Percentiles rank a stretch among this genome's conserved stretches.
These are phyloP conservation scores for Aspergillus affinis DNA, from an alignment of 495 filamentous ascomycete genomes.

Conservation along the genomic window DNA sequence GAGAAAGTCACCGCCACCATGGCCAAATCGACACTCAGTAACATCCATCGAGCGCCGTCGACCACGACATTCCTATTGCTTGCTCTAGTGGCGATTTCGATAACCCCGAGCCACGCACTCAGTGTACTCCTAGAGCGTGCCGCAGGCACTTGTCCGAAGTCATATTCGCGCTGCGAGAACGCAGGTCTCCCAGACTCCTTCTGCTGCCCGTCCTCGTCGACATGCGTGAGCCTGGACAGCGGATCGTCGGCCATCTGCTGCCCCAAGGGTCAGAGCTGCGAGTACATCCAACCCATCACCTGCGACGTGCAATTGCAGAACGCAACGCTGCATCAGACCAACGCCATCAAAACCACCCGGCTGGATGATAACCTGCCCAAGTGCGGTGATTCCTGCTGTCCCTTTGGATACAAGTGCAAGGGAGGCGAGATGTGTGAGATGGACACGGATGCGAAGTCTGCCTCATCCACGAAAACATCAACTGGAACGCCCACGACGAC, in stretches of 20 bases:
- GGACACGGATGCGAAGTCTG: constrained; percentile 37
- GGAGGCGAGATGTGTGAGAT: constrained; percentile 40
- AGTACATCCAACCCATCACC: constrained; percentile 63
- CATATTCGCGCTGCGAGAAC: constrained; percentile 52
- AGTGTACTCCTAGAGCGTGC: constrained; percentile 32
- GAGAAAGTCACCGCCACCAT: constrained; percentile 14
- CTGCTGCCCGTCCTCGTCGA: constrained; percentile 66
- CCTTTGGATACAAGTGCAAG: constrained; percentile 73
- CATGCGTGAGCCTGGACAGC: constrained; percentile 64
- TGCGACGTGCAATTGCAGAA: constrained; percentile 72
- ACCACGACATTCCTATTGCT: constrained; percentile 27
- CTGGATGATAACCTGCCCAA: constrained; percentile 52
- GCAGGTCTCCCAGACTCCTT: constrained; percentile 64
- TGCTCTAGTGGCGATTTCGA: constrained; percentile 19
- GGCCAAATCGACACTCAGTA: constrained; percentile 16
- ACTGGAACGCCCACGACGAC: neutral
- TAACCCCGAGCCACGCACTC: constrained; percentile 32
- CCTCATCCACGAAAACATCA: constrained; percentile 22
- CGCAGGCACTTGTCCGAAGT: constrained; percentile 42
- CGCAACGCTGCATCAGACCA: constrained; percentile 56
- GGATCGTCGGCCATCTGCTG: constrained; percentile 77
- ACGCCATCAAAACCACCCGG: constrained; percentile 67
- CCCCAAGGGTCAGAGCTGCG: constrained; percentile 60
- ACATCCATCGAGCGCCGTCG: constrained; percentile 7
- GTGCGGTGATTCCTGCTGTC: constrained; percentile 68